phyloP scores from a whole-genome alignment of 257 asterid genomes.

The Solanum pimpinellifolium region DNA sequence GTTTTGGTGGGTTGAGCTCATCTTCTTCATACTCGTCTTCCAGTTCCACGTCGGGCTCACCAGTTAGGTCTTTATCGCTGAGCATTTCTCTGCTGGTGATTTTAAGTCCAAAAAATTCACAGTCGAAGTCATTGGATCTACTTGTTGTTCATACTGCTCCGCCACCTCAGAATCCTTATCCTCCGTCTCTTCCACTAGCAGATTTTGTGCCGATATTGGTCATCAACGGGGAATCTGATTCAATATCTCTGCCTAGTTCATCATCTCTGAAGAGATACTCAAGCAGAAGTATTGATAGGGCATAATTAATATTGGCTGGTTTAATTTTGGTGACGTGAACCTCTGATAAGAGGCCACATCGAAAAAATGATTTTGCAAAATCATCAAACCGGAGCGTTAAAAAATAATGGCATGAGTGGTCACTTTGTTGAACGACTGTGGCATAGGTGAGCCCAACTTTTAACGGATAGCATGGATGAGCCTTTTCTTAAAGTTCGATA shows the following conservation, averaged over 20 bases:
- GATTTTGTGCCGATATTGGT: not conserved
- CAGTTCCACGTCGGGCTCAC: constrained; percentile 63
- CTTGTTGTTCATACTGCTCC: constrained; percentile 48
- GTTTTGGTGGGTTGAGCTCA: constrained; percentile 37
- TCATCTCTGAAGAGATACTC: constrained; percentile 50
- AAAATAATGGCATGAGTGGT: not conserved
- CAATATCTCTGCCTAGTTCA: constrained; percentile 49
- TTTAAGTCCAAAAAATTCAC: constrained; percentile 47
- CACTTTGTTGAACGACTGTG: not conserved
- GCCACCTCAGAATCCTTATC: not conserved
- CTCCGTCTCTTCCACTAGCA: constrained; percentile 8
- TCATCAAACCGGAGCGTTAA: not conserved
- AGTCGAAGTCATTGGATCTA: constrained; percentile 74
- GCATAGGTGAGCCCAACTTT: not conserved
- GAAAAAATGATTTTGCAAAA: not conserved
- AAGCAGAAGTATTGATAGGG: constrained; percentile 30
- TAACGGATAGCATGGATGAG: not conserved
- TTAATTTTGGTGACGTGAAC: not conserved
- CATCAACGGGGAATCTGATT: constrained; percentile 13
- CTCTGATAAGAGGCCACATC: not conserved
- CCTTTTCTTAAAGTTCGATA: not conserved
- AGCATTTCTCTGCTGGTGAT: constrained; percentile 69
- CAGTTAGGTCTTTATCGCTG: constrained; percentile 61
- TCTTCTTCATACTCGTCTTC: constrained; percentile 58
- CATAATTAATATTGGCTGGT: not conserved